These are phyloP conservation scores for Gymnopilus dilepis DNA, from an alignment of 768 basidiomycete species.

Conservation along the genomic window DNA sequence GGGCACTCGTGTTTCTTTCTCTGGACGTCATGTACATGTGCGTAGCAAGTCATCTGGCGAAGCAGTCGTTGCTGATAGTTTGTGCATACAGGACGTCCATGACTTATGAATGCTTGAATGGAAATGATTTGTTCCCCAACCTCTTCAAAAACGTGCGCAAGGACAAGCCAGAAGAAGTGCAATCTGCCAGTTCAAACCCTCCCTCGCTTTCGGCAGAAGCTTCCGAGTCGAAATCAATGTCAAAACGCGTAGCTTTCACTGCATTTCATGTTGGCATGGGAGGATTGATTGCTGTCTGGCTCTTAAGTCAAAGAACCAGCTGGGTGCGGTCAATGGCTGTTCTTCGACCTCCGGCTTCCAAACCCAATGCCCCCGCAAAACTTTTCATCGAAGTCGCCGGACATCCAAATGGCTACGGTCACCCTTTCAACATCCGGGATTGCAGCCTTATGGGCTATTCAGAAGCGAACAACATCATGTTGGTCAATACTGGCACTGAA, in stretches of 20 bases:
- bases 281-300: conserved; percentile 13
- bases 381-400: conserved; percentile 15
- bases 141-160: not conserved
- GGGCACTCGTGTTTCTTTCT: conserved; percentile 8
- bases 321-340: conserved; percentile 17
- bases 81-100: conserved; percentile 1
- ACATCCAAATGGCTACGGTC: conserved; percentile 14
- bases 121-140: conserved; percentile 14
- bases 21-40: conserved; percentile 20
- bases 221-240: conserved; percentile 5
- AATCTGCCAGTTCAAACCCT: not conserved
- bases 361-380: not conserved
- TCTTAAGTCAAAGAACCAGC: conserved; percentile 18
- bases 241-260: conserved; percentile 12
- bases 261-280: conserved; percentile 15
- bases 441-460: conserved; percentile 9
- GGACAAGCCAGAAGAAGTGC: not conserved
- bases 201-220: not conserved
- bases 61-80: not conserved
- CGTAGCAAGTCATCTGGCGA: not conserved
- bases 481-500: conserved; percentile 5
- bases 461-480: conserved; percentile 9
- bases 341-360: conserved; percentile 6
- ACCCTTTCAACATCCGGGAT: conserved; percentile 8
- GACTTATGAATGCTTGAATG: conserved; percentile 15